Evolutionary conservation across 2,329 filamentous ascomycete species (phyloP).

Genomic region (Intubia oerlemansii): DNA sequence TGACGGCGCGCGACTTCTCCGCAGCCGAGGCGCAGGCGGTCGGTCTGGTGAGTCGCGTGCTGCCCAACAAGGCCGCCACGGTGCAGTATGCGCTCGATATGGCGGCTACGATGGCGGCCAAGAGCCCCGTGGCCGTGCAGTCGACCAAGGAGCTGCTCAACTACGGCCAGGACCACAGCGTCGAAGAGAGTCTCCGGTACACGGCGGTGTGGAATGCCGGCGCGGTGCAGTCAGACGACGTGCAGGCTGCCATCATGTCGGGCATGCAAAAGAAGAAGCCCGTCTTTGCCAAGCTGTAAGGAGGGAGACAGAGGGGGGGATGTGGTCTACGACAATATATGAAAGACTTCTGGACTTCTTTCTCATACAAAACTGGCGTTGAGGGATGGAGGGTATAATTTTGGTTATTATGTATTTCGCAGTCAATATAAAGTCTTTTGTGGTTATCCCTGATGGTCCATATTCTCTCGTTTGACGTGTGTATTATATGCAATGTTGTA

Average conservation of each 20-base stretch:
- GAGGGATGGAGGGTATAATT: too few species aligned
- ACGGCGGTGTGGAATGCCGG: conserved; percentile 75
- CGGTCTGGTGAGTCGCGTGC: conserved; percentile 48
- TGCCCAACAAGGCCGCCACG: conserved; percentile 38
- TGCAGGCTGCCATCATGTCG: conserved; percentile 51
- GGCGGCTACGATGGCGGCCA: conserved; percentile 45
- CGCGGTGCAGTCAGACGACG: conserved; percentile 62
- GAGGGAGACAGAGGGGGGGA: neutral
- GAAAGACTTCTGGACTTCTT: too few species aligned
- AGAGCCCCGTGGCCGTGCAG: conserved; percentile 75
- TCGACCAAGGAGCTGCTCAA: conserved; percentile 77
- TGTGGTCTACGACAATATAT: too few species aligned
- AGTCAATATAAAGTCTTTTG: too few species aligned
- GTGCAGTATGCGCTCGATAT: conserved; percentile 40
- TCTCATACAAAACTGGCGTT: too few species aligned
- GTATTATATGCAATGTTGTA: neutral
- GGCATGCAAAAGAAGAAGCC: conserved; percentile 61
- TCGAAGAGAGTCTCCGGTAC: conserved; percentile 67
- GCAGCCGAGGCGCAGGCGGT: conserved; percentile 47
- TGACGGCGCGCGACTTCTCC: conserved; percentile 49
- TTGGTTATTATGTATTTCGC: too few species aligned
- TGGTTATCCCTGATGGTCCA: too few species aligned
- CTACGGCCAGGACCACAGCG: conserved; percentile 55
- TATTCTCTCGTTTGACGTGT: neutral
- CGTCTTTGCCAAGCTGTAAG: conserved; percentile 63